phyloP scores from a whole-genome alignment of 768 basidiomycete genomes.

The Trametes cubensis region DNA sequence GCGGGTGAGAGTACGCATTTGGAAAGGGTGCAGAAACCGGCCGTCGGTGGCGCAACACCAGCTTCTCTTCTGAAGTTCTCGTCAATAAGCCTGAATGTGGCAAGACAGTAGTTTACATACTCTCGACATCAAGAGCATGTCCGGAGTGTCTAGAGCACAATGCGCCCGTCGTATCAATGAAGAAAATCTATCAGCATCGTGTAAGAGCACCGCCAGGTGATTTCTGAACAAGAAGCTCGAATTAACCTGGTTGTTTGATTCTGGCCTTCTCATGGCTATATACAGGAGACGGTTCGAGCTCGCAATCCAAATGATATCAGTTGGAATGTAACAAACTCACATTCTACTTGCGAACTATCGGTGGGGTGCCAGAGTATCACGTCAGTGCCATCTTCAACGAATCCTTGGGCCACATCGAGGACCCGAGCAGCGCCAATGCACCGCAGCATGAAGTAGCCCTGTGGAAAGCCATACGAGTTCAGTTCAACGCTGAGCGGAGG shows the following conservation, averaged over 20 bases:
- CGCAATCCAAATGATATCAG: background rate
- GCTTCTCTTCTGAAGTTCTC: slow-evolving; percentile 51
- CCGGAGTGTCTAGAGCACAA: slow-evolving; percentile 79
- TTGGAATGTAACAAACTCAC: slow-evolving; percentile 39
- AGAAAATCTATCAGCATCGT: slow-evolving; percentile 63
- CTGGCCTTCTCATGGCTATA: slow-evolving; percentile 66
- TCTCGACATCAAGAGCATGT: slow-evolving; percentile 81
- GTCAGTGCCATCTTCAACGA: slow-evolving; percentile 61
- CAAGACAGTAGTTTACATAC: slow-evolving; percentile 39
- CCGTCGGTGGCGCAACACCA: slow-evolving; percentile 76
- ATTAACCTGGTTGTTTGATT: slow-evolving; percentile 72
- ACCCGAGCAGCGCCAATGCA: slow-evolving; percentile 56
- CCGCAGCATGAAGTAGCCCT: slow-evolving; percentile 65
- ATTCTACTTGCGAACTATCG: slow-evolving; percentile 77
- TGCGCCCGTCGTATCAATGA: slow-evolving; percentile 75
- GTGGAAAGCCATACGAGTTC: slow-evolving; percentile 36
- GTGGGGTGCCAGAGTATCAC: slow-evolving; percentile 72
- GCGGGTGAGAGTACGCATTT: slow-evolving; percentile 74
- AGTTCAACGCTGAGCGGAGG: slow-evolving; percentile 29
- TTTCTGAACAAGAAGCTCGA: background rate
- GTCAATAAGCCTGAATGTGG: background rate
- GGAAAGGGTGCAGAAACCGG: slow-evolving; percentile 79
- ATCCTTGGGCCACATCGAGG: slow-evolving; percentile 58
- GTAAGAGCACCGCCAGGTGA: background rate
- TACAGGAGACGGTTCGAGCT: background rate